Base-by-base conservation (phyloP, 2,329 filamentous ascomycete genomes). In the Decorospora gaudefroyi region DNA sequence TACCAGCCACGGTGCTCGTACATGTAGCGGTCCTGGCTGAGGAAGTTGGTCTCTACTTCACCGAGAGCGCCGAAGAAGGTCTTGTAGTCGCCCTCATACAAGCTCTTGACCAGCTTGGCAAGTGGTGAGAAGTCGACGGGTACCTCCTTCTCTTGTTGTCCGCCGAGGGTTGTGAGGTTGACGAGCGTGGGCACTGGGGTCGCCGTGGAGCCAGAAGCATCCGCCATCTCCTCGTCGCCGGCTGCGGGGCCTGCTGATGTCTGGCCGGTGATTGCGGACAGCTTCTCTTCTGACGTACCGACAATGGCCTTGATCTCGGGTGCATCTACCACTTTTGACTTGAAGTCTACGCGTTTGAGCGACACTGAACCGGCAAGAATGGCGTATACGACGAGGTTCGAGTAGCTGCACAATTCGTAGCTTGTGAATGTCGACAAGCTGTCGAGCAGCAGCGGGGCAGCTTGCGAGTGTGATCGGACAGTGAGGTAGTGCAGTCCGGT, bases 241-340 rank as follows among this genome's bases (percentile, higher is more conserved):
- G 84, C 87, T 36, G 87, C 84, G 1, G 88, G 88, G 1, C 91
- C 90, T 3, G 90, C 86, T 1, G 90, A 93, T 40, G 90, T 75
- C 21, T 87, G 85, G 12, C 91, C 90, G 19, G 85, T 84, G 15
- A 96, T 77, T 0, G 90, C 90, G 21, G 90, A 80, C 41, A 96
- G 77, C 73, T 92, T 92, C 67, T 96, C 91, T 61, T 95, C 88
- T 16, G 86, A 86, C 59, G 92, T 86, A 46, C 92, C 93, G 16
- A 99, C 83, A 53, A 99, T 95, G 25, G 93, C 93, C 76, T 93
- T 95, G 76, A 99, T 96, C 75, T 99, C 93, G 9, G 93, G 92
- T 6, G 93, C 93, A 71, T 99, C 93, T 27, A 99, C 92, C 17
- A 99, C 93, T 78, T 97, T 97, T 56, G 88, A 88, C 79, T 99